Base-by-base conservation (phyloP, 805 yeast genomes). In the Wickerhamomyces ciferrii region DNA sequence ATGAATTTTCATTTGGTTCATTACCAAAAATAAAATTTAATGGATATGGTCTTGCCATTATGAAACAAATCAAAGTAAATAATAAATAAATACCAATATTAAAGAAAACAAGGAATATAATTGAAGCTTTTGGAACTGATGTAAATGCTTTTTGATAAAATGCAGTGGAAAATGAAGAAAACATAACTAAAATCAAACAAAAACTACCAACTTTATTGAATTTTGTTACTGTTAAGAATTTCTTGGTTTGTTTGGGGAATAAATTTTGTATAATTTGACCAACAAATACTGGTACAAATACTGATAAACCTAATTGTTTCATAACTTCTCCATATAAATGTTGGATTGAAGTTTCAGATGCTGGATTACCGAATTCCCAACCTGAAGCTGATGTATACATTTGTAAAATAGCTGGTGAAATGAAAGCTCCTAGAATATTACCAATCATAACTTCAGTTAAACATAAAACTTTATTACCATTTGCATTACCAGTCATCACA, bases 401-500 rank as follows among this genome's bases (percentile, higher is more conserved):
- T 60, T 89, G 96, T 3, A 83, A 75, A 42, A 90, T 66, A 1
- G 94, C 92, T 0, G 97, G 97, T 0, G 96, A 86, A 19, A 90
- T 72, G 57, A 90, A 90, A 0, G 94, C 94, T 2, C 97, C 97
- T 39, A 88, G 58, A 42, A 89, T 59, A 59, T 90, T 90, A 2
- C 96, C 96, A 31, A 89, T 74, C 48, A 89, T 80, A 10, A 90
- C 96, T 62, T 88, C 96, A 61, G 94, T 83, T 7, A 88, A 69
- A 18, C 96, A 83, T 44, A 89, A 66, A 17, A 84, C 66, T 53
- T 80, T 91, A 63, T 89, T 87, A 9, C 96, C 97, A 53, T 84
- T 81, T 0, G 97, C 96, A 48, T 77, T 77, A 44, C 81, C 75
- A 6, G 97, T 90, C 96, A 90, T 90, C 25, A 90, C 91, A 25